Evolutionary conservation across 2,329 filamentous ascomycete genomes (phyloP).

Genomic region (Periglandula ipomoeae): DNA sequence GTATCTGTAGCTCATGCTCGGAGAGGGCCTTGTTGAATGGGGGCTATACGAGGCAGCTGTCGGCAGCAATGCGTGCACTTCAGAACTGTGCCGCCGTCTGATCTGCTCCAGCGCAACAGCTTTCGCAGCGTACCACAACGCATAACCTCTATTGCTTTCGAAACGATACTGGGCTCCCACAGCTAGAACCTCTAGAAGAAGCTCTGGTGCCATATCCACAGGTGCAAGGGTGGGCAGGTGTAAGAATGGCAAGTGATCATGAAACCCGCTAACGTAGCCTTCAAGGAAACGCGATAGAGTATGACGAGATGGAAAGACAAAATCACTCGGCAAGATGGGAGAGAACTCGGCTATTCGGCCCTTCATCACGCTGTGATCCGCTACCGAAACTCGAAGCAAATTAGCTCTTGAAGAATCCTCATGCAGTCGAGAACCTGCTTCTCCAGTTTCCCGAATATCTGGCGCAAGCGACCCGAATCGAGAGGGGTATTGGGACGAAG

Average conservation of each 20-base stretch:
- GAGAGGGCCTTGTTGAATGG: conserved; percentile 50
- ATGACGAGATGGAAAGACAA: conserved; percentile 59
- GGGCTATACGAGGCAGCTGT: conserved; percentile 50
- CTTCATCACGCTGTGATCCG: conserved; percentile 47
- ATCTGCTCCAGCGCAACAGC: conserved; percentile 51
- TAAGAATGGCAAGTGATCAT: conserved; percentile 48
- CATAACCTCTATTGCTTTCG: conserved; percentile 48
- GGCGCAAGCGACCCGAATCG: conserved; percentile 45
- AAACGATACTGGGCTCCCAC: conserved; percentile 60
- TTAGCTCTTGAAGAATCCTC: conserved; percentile 24
- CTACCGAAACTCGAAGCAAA: conserved; percentile 41
- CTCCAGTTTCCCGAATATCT: conserved; percentile 35
- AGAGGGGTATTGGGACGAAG: conserved; percentile 43
- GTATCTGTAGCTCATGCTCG: conserved; percentile 46
- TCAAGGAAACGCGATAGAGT: conserved; percentile 61
- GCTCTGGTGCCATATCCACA: conserved; percentile 56
- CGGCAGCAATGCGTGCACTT: conserved; percentile 46
- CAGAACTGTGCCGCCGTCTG: conserved; percentile 44
- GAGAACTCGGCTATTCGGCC: conserved; percentile 54
- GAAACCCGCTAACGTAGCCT: conserved; percentile 60
- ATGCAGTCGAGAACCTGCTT: conserved; percentile 15
- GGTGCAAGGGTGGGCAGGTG: conserved; percentile 59
- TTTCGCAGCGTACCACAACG: conserved; percentile 52
- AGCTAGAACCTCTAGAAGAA: conserved; percentile 58
- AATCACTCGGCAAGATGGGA: conserved; percentile 49